These are phyloP conservation scores for Ophiocordyceps australis DNA, from an alignment of 2,329 filamentous ascomycete genomes.

Conservation along the genomic window DNA sequence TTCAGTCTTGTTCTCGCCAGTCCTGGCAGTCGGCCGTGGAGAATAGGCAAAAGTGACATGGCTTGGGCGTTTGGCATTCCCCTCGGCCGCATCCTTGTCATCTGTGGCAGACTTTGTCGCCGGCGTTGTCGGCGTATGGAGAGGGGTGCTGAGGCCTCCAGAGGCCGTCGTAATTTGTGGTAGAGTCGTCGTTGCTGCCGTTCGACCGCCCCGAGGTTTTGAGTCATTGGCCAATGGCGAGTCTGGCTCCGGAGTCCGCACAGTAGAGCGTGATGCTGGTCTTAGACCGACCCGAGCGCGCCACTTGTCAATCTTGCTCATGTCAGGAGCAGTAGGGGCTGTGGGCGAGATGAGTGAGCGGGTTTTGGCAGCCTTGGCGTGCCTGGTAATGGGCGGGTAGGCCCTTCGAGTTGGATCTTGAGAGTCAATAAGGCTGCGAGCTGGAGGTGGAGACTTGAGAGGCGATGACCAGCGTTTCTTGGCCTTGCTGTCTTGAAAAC, in stretches of 20 bases:
- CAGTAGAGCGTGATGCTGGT: no score
- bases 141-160: no score
- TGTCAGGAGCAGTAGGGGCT: conserved; percentile 10
- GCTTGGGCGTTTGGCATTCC: not conserved
- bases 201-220: no score
- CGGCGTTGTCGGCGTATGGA: not conserved
- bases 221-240: no score
- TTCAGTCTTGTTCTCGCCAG: conserved; percentile 1
- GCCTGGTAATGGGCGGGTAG: conserved; percentile 18
- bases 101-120: not conserved
- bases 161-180: not conserved
- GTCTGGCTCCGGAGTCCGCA: no score
- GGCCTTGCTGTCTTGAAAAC: conserved; percentile 10
- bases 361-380: conserved; percentile 9
- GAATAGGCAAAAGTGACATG: conserved; percentile 1
- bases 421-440: conserved; percentile 2
- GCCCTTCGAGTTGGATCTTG: conserved; percentile 10
- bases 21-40: not conserved
- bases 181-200: conserved; percentile 2
- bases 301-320: conserved; percentile 15
- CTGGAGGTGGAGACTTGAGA: conserved; percentile 8
- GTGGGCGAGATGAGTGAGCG: conserved; percentile 10
- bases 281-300: conserved; percentile 9
- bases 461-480: conserved; percentile 10
- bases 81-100: not conserved